phyloP scores from a whole-genome alignment of 2,329 filamentous ascomycete species.

The Penicillium sp. region DNA sequence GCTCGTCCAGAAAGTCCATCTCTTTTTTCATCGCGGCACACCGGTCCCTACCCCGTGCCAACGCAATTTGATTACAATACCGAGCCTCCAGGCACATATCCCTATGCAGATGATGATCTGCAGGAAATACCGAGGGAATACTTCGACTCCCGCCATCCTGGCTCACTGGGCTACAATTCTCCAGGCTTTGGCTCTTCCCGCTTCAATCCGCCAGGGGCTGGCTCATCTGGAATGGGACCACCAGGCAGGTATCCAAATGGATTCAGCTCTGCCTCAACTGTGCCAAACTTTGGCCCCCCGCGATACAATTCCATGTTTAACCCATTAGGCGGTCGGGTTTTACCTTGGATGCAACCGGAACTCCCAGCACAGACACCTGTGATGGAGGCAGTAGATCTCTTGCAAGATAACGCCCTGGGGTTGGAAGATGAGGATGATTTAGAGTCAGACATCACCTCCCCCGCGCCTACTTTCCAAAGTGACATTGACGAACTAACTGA shows the following conservation, averaged over 20 bases:
- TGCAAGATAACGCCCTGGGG: constrained; percentile 8
- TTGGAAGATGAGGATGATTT: constrained; percentile 9
- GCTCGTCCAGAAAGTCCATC: not conserved
- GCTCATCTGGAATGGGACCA: not conserved
- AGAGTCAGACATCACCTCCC: not conserved
- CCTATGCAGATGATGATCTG: constrained; percentile 25
- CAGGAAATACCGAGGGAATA: constrained; percentile 24
- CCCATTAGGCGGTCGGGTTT: not conserved
- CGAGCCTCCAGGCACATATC: not conserved
- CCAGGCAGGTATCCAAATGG: not conserved
- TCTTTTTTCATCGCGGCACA: not conserved
- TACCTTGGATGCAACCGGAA: constrained; percentile 8
- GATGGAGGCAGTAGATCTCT: constrained; percentile 6
- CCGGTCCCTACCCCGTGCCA: not conserved
- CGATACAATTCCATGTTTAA: not conserved
- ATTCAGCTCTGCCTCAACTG: no score
- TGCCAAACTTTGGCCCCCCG: not conserved
- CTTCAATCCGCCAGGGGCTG: not conserved
- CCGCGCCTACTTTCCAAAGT: no score
- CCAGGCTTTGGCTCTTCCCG: not conserved
- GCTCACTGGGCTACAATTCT: not conserved
- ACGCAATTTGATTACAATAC: constrained; percentile 1
- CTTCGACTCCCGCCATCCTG: constrained; percentile 10
- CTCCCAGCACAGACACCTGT: not conserved
- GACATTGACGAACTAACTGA: not conserved